Evolutionary conservation across 2,329 filamentous ascomycete genomes (phyloP).

Genomic region (Chrysosporium queenslandicum): DNA sequence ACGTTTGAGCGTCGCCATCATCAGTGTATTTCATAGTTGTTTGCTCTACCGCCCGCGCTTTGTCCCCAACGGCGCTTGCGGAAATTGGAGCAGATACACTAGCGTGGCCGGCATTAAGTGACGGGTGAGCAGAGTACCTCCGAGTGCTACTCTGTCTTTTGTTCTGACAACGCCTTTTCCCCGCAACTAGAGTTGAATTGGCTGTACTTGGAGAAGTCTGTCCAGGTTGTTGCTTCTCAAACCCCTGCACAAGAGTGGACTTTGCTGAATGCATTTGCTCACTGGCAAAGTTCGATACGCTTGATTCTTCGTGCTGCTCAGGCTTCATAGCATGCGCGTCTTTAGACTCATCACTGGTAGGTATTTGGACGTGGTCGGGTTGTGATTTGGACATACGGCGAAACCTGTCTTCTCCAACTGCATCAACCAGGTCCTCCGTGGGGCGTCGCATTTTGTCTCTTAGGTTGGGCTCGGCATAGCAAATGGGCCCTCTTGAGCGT

Average conservation of each 20-base stretch:
- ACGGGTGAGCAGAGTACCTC: conserved; percentile 27
- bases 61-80: neutral
- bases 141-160: conserved; percentile 10
- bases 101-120: neutral
- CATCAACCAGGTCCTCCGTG: conserved; percentile 64
- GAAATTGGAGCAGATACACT: neutral
- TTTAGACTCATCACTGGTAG: conserved; percentile 24
- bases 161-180: conserved; percentile 18
- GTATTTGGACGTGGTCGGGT: conserved; percentile 33
- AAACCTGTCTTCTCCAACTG: conserved; percentile 49
- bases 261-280: neutral
- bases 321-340: conserved; percentile 6
- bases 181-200: conserved; percentile 18
- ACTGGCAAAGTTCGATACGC: neutral
- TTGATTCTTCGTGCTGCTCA: conserved; percentile 8
- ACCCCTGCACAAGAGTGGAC: neutral
- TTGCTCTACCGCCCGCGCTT: neutral
- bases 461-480: conserved; percentile 73
- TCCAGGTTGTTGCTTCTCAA: neutral
- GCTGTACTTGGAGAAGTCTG: conserved; percentile 16
- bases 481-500: conserved; percentile 57
- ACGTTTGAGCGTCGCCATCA: neutral
- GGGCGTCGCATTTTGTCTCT: conserved; percentile 75
- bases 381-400: conserved; percentile 40
- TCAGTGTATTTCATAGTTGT: neutral